These are phyloP conservation scores for Candida takata DNA, from an alignment of 805 yeast species.

Conservation along the genomic window DNA sequence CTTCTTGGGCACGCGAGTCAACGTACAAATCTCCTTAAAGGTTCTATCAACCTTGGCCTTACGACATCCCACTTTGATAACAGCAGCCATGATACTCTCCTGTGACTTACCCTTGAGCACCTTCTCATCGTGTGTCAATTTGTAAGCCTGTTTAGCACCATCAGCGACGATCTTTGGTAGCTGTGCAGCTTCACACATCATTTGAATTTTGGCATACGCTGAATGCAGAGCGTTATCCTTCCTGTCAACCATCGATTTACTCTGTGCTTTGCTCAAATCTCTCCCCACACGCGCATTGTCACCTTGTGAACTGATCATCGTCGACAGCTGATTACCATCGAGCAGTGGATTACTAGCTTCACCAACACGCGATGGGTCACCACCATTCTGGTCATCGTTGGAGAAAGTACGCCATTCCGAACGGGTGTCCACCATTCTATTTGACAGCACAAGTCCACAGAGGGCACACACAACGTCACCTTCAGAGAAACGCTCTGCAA, in stretches of 20 bases:
- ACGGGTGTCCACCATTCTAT: conserved; percentile 86
- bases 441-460: conserved; percentile 91
- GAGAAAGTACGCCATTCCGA: conserved; percentile 99
- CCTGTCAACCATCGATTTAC: conserved; percentile 75
- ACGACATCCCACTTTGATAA: conserved; percentile 89
- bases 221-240: conserved; percentile 82
- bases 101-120: conserved; percentile 84
- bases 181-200: conserved; percentile 95
- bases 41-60: conserved; percentile 92
- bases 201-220: conserved; percentile 86
- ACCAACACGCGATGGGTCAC: conserved; percentile 99
- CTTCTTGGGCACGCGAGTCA: conserved; percentile 88
- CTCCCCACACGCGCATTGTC: conserved; percentile 77
- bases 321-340: conserved; percentile 86
- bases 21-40: conserved; percentile 91
- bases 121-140: conserved; percentile 81
- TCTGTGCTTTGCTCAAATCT: conserved; percentile 86
- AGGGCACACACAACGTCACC: conserved; percentile 98
- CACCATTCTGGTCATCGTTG: conserved; percentile 96
- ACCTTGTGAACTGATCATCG: conserved; percentile 84
- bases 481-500: conserved; percentile 90
- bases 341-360: conserved; percentile 90
- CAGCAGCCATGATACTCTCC: conserved; percentile 94
- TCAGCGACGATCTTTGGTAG: conserved; percentile 93
- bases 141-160: conserved; percentile 95